These are phyloP conservation scores for Tetrastigma voinierianum DNA, from an alignment of 164 flowering plant genomes.

Conservation along the genomic window DNA sequence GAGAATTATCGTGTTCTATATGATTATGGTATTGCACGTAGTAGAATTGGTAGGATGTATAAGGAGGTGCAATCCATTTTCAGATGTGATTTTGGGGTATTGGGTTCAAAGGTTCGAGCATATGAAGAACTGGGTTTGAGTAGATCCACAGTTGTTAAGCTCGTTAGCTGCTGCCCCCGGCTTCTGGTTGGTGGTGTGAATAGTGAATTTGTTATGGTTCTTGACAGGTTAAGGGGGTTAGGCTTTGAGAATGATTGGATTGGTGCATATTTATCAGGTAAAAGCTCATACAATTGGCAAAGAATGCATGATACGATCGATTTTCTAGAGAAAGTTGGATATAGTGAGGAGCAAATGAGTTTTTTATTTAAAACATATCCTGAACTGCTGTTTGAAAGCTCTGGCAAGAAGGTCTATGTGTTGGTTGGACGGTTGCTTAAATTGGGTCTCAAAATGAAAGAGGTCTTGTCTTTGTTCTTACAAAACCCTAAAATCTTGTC, in stretches of 20 bases:
- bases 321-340: conserved; percentile 54
- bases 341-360: conserved; percentile 28
- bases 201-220: conserved; percentile 29
- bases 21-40: conserved; percentile 55
- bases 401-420: conserved; percentile 48
- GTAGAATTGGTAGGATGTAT: conserved; percentile 53
- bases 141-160: conserved; percentile 36
- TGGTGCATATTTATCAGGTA: conserved; percentile 28
- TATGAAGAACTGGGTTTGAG: conserved; percentile 52
- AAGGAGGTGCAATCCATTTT: conserved; percentile 50
- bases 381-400: conserved; percentile 47
- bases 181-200: conserved; percentile 48
- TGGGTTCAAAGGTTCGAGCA: conserved; percentile 45
- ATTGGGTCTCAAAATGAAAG: conserved; percentile 41
- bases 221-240: conserved; percentile 31
- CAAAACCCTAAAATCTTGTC: conserved; percentile 41
- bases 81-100: conserved; percentile 37
- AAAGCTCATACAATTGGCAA: conserved; percentile 38
- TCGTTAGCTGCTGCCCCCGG: conserved; percentile 44
- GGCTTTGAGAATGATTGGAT: conserved; percentile 54
- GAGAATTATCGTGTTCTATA: conserved; percentile 57
- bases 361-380: conserved; percentile 34
- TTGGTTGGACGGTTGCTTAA: conserved; percentile 45
- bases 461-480: conserved; percentile 26
- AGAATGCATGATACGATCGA: conserved; percentile 35